A percentile compares a stretch with the other conserved stretches of the same genome.
phyloP scores from a whole-genome alignment of 371 early-diverging fungal genomes.

The Mucor piriformis region DNA sequence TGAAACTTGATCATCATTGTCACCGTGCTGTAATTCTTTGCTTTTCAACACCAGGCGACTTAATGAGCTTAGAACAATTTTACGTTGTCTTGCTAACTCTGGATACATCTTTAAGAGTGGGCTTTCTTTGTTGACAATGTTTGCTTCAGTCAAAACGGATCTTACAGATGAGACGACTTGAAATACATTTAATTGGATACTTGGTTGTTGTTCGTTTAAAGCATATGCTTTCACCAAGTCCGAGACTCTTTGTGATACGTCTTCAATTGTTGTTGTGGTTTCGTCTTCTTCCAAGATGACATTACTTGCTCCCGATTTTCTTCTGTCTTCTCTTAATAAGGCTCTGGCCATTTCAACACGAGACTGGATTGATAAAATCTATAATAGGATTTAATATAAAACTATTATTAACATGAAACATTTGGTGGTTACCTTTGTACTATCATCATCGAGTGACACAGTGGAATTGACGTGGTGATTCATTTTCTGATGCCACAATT shows the following conservation, averaged over 20 bases:
- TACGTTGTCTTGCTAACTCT: conserved; percentile 45
- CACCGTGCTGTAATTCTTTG: conserved; percentile 30
- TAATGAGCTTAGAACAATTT: conserved; percentile 34
- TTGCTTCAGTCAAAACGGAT: conserved; percentile 41
- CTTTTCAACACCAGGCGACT: conserved; percentile 50
- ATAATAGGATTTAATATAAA: neutral
- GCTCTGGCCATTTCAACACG: conserved; percentile 39
- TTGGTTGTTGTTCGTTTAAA: conserved; percentile 5
- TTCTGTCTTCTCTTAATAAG: conserved; percentile 33
- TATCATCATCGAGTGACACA: conserved; percentile 9
- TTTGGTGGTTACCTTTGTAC: conserved; percentile 7
- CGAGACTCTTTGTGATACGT: conserved; percentile 17
- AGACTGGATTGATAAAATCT: conserved; percentile 18
- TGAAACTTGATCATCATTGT: conserved; percentile 17
- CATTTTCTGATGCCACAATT: conserved; percentile 32
- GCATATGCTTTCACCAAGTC: conserved; percentile 32
- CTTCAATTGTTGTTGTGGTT: conserved; percentile 2
- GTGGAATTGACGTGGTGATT: conserved; percentile 4
- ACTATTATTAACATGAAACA: neutral
- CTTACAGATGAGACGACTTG: conserved; percentile 45
- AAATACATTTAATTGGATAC: conserved; percentile 29
- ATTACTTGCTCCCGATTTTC: conserved; percentile 9
- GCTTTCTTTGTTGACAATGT: conserved; percentile 47
- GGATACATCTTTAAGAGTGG: conserved; percentile 40
- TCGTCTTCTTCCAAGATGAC: conserved; percentile 5